Conservation (phyloP, 2,329 filamentous ascomycete species). For the Fusarium hainanense region DNA sequence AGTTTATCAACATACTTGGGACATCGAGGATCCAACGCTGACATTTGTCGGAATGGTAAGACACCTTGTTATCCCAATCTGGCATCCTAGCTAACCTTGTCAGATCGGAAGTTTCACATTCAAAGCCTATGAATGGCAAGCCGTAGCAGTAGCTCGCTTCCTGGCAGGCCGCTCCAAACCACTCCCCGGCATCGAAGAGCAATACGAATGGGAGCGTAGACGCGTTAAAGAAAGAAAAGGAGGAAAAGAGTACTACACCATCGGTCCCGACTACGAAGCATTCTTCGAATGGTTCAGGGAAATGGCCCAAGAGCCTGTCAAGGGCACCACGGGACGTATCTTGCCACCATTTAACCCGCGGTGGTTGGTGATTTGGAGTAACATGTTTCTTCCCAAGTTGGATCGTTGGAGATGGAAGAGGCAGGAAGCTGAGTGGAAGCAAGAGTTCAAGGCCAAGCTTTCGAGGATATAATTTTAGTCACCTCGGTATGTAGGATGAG, state of each 20-base stretch:
- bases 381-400: slow-evolving; percentile 20
- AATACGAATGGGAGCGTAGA: slow-evolving; percentile 37
- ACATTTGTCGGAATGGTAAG: slow-evolving; percentile 29
- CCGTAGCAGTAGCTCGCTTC: slow-evolving; percentile 29
- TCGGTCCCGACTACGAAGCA: slow-evolving; percentile 26
- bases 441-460: neutral
- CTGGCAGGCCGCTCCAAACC: slow-evolving; percentile 19
- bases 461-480: neutral
- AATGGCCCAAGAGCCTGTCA: slow-evolving; percentile 28
- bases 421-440: slow-evolving; percentile 25
- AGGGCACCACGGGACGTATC: slow-evolving; percentile 18
- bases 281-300: slow-evolving; percentile 32
- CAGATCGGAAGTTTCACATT: slow-evolving; percentile 38
- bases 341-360: slow-evolving; percentile 26
- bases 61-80: fast-evolving
- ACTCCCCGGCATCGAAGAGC: slow-evolving; percentile 9
- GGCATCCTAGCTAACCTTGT: fast-evolving
- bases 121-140: slow-evolving; percentile 40
- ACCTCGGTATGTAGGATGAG: too few species aligned
- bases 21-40: slow-evolving; percentile 31
- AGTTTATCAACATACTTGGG: slow-evolving; percentile 34
- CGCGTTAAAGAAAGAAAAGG: slow-evolving; percentile 30
- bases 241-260: slow-evolving; percentile 38
- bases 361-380: slow-evolving; percentile 35
- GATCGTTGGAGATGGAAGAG: slow-evolving; percentile 31